phyloP scores from a whole-genome alignment of 169 alveolate genomes.

The Plasmodium ovale region DNA sequence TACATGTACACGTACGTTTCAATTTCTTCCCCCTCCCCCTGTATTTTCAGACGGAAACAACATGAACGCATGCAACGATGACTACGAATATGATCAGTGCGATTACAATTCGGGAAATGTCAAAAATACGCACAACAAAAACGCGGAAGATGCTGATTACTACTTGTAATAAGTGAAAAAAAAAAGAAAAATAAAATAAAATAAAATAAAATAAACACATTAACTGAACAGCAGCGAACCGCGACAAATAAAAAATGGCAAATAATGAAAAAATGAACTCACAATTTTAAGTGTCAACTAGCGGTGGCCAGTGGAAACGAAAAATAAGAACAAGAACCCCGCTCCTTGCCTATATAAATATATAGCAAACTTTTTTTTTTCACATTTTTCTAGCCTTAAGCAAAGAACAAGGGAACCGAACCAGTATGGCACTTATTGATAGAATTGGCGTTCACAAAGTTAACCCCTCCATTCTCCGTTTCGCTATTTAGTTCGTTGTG shows the following conservation, averaged over 20 bases:
- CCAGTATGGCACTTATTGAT: constrained; percentile 61
- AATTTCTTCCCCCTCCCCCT: neutral
- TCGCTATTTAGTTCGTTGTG: no score
- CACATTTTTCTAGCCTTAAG: constrained; percentile 30
- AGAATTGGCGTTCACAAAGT: no score
- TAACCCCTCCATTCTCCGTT: no score
- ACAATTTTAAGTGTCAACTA: no score
- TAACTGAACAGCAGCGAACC: neutral
- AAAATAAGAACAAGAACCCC: no score
- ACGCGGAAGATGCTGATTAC: constrained; percentile 71
- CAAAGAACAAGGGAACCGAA: constrained; percentile 37
- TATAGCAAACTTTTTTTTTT: constrained; percentile 14
- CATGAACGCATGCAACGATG: constrained; percentile 41
- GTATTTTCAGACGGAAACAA: constrained; percentile 42
- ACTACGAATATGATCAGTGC: constrained; percentile 40
- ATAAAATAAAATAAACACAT: neutral
- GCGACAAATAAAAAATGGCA: neutral
- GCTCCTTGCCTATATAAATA: constrained; percentile 10
- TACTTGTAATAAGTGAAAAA: constrained; percentile 66
- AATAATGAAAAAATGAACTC: neutral
- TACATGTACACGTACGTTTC: neutral
- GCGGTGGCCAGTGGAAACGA: no score
- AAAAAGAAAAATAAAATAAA: no score
- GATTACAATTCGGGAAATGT: constrained; percentile 36
- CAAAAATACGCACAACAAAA: constrained; percentile 40